Percentiles rank a stretch among this genome's conserved stretches.
Conservation (phyloP, 2,329 filamentous ascomycete genomes). For the Exutisphaerella laricina region DNA sequence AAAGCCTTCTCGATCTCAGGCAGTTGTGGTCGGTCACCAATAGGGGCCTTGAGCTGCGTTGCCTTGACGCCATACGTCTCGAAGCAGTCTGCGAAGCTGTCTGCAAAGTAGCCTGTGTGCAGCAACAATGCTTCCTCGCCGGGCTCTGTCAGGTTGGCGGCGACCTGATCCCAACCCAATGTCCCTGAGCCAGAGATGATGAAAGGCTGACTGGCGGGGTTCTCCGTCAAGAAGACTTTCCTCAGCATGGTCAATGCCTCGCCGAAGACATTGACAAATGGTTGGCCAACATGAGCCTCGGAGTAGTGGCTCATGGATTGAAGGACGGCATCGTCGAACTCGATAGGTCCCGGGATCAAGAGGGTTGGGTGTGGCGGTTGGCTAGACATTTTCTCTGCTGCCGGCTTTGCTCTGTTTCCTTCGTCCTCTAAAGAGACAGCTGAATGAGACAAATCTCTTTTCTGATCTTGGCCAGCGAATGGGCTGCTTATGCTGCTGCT, state of each 20-base stretch:
- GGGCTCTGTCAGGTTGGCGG: conserved; percentile 84
- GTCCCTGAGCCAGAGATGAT: conserved; percentile 92
- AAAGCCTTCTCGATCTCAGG: conserved; percentile 83
- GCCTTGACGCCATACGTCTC: conserved; percentile 84
- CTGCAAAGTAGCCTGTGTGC: conserved; percentile 94
- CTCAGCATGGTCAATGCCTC: conserved; percentile 83
- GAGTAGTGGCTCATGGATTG: conserved; percentile 93
- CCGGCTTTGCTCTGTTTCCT: conserved; percentile 22
- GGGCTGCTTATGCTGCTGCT: conserved; percentile 33
- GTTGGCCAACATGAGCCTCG: conserved; percentile 87
- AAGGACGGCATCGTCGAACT: conserved; percentile 96
- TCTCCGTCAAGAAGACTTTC: conserved; percentile 87
- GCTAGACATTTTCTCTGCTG: conserved; percentile 47
- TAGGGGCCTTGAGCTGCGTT: conserved; percentile 81
- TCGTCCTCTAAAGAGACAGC: conserved; percentile 23
- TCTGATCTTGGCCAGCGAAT: conserved; percentile 24
- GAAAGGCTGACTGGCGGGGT: conserved; percentile 79
- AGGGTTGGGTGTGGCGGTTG: conserved; percentile 64
- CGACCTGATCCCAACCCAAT: conserved; percentile 91
- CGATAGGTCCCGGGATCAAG: conserved; percentile 94
- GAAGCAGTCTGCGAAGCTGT: conserved; percentile 89
- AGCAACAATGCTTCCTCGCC: conserved; percentile 89
- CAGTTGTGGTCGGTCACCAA: conserved; percentile 81
- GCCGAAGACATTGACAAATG: conserved; percentile 85
- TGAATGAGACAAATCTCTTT: conserved; percentile 24